Evolutionary conservation across 2,329 filamentous ascomycete species (phyloP), one percentile per base, ranked within the genome.

Genomic region (Fusarium decemcellulare): DNA sequence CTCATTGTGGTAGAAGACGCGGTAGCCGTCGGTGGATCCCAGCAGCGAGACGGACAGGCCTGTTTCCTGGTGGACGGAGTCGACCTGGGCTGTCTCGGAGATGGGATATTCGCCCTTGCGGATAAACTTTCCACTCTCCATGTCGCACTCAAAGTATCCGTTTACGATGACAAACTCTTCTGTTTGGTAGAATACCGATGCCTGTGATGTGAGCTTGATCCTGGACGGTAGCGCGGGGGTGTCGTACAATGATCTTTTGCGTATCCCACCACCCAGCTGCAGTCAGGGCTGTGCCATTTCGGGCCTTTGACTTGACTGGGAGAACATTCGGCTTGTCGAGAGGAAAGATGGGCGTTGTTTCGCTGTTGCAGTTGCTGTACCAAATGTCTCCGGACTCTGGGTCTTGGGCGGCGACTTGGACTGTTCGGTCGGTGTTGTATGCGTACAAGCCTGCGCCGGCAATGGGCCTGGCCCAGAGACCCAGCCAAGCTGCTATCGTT

Each of bases 291-390:
- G 42, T 56, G 23, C 42, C 32, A n/a, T 56, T 56, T 12, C 53
- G 42, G 5, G 53, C 32, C n/a, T 29, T 47, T 6, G 18, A 27
- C n/a, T n/a, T 16, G 9, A 37, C 16, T 16, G 44, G 30, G 14
- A 56, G 18, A 12, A 56, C 32, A 32, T 56, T 56, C 14, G 34
- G 53, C 34, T 39, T 47, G 6, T 56, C 32, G 8, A 39, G n/a
- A 8, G 42, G 32, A 11, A 56, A 47, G 18, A 56, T 30, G 8
- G 42, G 32, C n/a, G 34, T 56, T 11, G 29, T 47, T n/a, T 39
- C 18, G 18, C 42, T 47, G 14, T 56, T 56, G 42, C 53, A 56
- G 32, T 39, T 56, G 32, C 53, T 56, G 32, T 56, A 47, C 40
- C 23, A 16, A 15, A 56, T 47, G 8, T 30, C 42, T n/a, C 42